These are phyloP conservation scores for Sicyos edulis DNA, from an alignment of 306 rosid genomes.

Conservation along the genomic window DNA sequence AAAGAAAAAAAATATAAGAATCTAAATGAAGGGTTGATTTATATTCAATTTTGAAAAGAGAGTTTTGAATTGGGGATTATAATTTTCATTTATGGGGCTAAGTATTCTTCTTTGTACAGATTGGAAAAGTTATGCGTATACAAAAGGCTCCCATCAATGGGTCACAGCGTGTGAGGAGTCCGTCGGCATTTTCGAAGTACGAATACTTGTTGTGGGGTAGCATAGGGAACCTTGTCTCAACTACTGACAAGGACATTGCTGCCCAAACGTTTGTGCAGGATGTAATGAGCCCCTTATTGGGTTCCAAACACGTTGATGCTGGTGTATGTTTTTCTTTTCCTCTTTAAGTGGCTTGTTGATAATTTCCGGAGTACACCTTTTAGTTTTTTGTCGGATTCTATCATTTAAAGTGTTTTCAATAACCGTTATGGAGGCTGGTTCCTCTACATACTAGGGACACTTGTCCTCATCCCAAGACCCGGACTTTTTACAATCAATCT, in stretches of 20 bases:
- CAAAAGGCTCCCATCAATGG: constrained; percentile 26
- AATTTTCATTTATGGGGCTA: neutral
- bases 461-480: too few relatives aligned
- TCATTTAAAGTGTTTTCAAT: too few relatives aligned
- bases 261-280: constrained; percentile 44
- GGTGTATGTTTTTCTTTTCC: constrained; percentile 46
- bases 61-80: neutral
- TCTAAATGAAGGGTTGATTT: neutral
- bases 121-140: constrained; percentile 33
- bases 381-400: too few relatives aligned
- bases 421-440: too few relatives aligned
- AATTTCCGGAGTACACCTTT: too few relatives aligned
- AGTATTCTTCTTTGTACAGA: constrained; percentile 21
- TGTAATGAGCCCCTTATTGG: constrained; percentile 75
- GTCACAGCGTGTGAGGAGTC: neutral
- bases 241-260: constrained; percentile 51
- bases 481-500: too few relatives aligned
- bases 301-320: constrained; percentile 62
- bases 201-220: constrained; percentile 70
- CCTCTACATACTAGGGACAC: too few relatives aligned
- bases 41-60: neutral
- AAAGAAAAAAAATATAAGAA: neutral
- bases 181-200: constrained; percentile 40
- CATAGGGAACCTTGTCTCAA: constrained; percentile 37
- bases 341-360: too few relatives aligned